phyloP scores from a whole-genome alignment of 768 basidiomycete genomes.

The Phaeotremella skinneri region DNA sequence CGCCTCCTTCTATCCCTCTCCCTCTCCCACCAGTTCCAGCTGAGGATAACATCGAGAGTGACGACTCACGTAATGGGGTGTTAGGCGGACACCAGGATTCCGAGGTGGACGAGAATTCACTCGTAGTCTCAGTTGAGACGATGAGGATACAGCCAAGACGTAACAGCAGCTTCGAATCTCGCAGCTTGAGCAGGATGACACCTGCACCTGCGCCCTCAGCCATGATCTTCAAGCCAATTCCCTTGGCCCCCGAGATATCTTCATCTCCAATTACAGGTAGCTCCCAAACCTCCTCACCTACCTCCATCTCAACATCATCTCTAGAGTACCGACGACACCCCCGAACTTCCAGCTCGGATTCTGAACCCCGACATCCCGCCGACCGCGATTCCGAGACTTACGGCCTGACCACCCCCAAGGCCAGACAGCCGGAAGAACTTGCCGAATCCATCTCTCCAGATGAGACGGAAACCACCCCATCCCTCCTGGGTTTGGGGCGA shows the following conservation, averaged over 20 bases:
- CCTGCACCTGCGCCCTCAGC: background rate
- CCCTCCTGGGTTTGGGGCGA: background rate
- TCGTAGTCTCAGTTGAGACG: background rate
- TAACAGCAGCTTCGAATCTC: background rate
- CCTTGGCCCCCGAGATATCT: slow-evolving; percentile 16
- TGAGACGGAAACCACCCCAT: too few relatives aligned
- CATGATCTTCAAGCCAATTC: slow-evolving; percentile 12
- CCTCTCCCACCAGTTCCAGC: background rate
- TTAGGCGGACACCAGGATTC: background rate
- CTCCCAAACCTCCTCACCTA: background rate
- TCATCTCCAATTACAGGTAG: slow-evolving; percentile 11
- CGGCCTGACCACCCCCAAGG: too few relatives aligned
- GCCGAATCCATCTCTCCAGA: too few relatives aligned
- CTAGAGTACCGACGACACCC: background rate
- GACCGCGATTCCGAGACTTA: too few relatives aligned
- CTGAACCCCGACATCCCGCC: too few relatives aligned
- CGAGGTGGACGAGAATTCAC: background rate
- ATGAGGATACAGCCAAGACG: background rate
- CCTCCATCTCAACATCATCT: background rate
- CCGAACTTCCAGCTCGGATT: background rate
- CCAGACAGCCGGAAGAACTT: too few relatives aligned
- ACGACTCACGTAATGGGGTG: background rate
- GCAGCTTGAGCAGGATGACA: background rate
- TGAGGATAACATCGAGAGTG: background rate
- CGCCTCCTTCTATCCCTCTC: background rate